Base-by-base conservation (phyloP, 768 basidiomycete species). In the Rhizopogon roseolus region DNA sequence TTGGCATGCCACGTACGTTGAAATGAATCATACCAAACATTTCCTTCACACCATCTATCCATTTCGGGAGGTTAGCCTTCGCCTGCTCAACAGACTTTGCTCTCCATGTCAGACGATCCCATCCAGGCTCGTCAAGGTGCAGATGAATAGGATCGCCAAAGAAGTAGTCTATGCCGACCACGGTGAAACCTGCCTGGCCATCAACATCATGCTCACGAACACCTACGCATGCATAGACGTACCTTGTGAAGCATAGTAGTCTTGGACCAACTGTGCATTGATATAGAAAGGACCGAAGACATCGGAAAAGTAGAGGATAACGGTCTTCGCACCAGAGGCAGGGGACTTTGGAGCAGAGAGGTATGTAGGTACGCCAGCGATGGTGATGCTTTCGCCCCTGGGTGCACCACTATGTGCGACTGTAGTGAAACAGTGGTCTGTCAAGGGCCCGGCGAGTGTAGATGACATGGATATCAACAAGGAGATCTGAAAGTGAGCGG, bases 161-260 rank as follows among this genome's bases (percentile, higher is more conserved):
- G 66, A 87, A 85, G 64, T 84, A 86, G 56, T 86, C 85, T 40
- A 79, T 65, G 2, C 81, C 82, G 5, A 85, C 64, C 4, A 86
- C 82, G 42, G 72, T 66, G 61, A 78, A 86, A 1, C 84, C 84
- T 85, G 46, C 22, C 9, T 5, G 13, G n/a, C 11, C 7, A 28
- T 40, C 39, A 10, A 11, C 6, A 16, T 11, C 6, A 16, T 11
- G 41, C 54, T 3, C 42, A 16, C 27, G 34, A 16, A 14, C 32
- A 13, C 2, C 41, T 22, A 37, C 5, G 17, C 9, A 22, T n/a
- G 4, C 27, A 10, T 36, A 22, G 11, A 49, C 67, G 2, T 52
- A 86, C 85, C 85, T 17, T 79, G 71, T 6, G 77, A 69, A 1
- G 86, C 84, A 56, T 80, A 84, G 59, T 78, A 86, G 62, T 88